phyloP scores from a whole-genome alignment of 2,329 filamentous ascomycete species.

The Xylaria sp. region DNA sequence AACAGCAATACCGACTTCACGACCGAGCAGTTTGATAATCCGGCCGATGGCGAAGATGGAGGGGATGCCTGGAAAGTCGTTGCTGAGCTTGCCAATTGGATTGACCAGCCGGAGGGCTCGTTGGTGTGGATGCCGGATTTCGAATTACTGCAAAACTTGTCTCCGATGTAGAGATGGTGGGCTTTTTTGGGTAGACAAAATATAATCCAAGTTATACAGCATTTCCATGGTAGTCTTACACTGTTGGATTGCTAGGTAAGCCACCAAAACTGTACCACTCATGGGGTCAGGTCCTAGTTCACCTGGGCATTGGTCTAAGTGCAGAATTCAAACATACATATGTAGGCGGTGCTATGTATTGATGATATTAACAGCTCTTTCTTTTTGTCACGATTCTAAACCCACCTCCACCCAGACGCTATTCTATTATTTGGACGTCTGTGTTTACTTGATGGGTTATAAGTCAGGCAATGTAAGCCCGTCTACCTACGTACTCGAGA shows the following conservation, averaged over 20 bases:
- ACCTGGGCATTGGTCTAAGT: too few relatives aligned
- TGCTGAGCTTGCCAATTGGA: constrained; percentile 48
- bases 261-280: not conserved
- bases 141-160: constrained; percentile 47
- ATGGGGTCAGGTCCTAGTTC: too few relatives aligned
- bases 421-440: too few relatives aligned
- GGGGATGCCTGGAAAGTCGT: constrained; percentile 47
- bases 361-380: too few relatives aligned
- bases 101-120: constrained; percentile 46
- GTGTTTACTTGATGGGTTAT: not conserved
- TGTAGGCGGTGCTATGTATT: too few relatives aligned
- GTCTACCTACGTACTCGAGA: not conserved
- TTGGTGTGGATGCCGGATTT: constrained; percentile 50
- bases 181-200: not conserved
- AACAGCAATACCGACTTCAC: constrained; percentile 45
- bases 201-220: not conserved
- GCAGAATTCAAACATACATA: too few relatives aligned
- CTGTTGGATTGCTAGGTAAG: not conserved
- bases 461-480: too few relatives aligned
- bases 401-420: too few relatives aligned
- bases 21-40: constrained; percentile 32
- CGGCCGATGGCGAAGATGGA: constrained; percentile 35
- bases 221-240: constrained; percentile 38
- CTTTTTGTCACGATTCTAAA: too few relatives aligned
- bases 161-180: constrained; percentile 24